These are phyloP conservation scores for Cytospora schulzeri DNA, from an alignment of 2,329 filamentous ascomycete genomes.

Conservation along the genomic window DNA sequence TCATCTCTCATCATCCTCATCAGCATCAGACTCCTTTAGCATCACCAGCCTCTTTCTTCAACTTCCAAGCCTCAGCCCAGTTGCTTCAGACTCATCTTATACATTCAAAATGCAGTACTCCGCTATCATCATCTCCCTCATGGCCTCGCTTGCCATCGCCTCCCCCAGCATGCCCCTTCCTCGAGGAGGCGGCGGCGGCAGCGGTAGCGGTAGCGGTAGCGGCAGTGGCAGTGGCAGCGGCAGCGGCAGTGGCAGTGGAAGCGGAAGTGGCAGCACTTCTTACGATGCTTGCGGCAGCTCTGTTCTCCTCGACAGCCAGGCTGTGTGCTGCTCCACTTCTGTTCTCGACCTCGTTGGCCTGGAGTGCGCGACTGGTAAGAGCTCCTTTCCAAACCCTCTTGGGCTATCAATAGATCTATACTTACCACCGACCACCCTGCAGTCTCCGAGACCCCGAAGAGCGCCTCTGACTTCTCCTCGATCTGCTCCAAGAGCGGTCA, in stretches of 20 bases:
- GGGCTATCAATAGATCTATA: not conserved
- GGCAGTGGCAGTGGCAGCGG: slow-evolving; percentile 3
- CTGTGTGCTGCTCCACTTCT: slow-evolving; percentile 12
- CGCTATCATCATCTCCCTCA: slow-evolving; percentile 13
- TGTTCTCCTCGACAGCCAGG: not conserved
- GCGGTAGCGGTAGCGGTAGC: not conserved
- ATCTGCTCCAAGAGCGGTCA: slow-evolving; percentile 11
- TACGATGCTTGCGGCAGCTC: slow-evolving; percentile 14
- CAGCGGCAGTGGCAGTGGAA: not conserved
- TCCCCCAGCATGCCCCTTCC: slow-evolving; percentile 5
- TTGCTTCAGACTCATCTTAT: not conserved
- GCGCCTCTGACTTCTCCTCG: not conserved
- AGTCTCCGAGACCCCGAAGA: slow-evolving; percentile 4
- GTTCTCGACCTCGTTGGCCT: slow-evolving; percentile 10
- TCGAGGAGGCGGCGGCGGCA: not conserved
- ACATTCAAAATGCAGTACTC: slow-evolving; percentile 21
- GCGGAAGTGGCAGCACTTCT: not conserved
- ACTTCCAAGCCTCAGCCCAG: not conserved
- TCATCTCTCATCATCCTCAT: slow-evolving; percentile 2
- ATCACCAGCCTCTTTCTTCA: not conserved
- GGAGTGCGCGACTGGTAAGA: slow-evolving; percentile 17
- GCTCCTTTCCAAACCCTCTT: not conserved
- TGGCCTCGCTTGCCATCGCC: slow-evolving; percentile 25
- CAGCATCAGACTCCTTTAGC: slow-evolving; percentile 6
- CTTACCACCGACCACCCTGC: not conserved